Percentiles rank a stretch among this genome's conserved stretches.
phyloP scores from a whole-genome alignment of 768 basidiomycete genomes.

The Grammothele lineata region DNA sequence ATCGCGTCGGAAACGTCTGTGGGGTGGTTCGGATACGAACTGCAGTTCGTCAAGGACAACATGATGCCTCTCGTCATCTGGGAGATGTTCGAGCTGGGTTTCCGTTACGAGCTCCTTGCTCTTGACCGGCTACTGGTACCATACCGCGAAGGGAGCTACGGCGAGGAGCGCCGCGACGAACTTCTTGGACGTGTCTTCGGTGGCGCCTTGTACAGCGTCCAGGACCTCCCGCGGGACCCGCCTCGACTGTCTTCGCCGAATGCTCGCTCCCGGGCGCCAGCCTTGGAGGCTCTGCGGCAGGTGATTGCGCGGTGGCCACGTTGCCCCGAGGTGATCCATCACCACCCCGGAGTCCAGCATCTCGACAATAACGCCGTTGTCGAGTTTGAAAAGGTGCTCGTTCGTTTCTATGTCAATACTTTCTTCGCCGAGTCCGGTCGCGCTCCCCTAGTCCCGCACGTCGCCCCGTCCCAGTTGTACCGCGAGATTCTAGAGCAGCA shows the following conservation, averaged over 20 bases:
- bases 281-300: not conserved
- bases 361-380: not conserved
- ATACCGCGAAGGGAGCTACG: not conserved
- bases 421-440: not conserved
- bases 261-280: not conserved
- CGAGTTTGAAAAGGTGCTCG: not conserved
- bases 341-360: too few species aligned
- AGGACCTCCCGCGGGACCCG: not conserved
- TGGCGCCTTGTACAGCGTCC: not conserved
- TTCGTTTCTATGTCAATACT: not conserved
- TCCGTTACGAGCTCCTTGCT: not conserved
- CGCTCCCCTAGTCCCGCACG: not conserved
- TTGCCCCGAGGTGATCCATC: not conserved
- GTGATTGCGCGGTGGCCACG: not conserved
- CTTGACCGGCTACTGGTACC: not conserved
- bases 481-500: too few species aligned
- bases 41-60: not conserved
- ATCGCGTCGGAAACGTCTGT: not conserved
- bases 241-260: not conserved
- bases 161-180: not conserved
- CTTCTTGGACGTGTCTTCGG: not conserved
- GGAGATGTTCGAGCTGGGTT: constrained; percentile 2
- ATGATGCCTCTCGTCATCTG: not conserved
- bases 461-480: too few species aligned
- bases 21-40: not conserved